These are phyloP conservation scores for Hypoxylon rubiginosum DNA, from an alignment of 2,329 filamentous ascomycete genomes.

Conservation along the genomic window DNA sequence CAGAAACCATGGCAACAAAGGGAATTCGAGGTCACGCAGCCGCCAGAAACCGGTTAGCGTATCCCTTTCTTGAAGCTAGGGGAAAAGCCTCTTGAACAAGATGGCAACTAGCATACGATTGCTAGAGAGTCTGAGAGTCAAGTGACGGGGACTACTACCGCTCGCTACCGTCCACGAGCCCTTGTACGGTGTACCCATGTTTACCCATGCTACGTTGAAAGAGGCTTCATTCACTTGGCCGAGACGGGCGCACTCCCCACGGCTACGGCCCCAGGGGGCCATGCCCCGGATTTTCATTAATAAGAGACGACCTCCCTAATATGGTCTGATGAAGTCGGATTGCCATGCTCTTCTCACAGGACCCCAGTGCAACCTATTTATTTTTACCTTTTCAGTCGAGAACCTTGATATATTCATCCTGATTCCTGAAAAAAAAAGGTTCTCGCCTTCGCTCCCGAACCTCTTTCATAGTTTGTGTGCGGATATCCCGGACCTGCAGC, in stretches of 20 bases:
- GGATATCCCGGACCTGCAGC: conserved; percentile 23
- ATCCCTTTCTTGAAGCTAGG: conserved; percentile 22
- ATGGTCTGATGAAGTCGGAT: conserved; percentile 22
- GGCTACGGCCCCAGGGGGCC: conserved; percentile 13
- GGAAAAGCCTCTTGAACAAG: conserved; percentile 14
- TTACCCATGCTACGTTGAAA: conserved; percentile 32
- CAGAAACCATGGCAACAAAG: conserved; percentile 26
- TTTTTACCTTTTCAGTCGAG: conserved; percentile 30
- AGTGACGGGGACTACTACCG: conserved; percentile 36
- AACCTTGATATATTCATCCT: conserved; percentile 30
- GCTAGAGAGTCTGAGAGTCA: conserved; percentile 34
- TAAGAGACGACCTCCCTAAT: conserved; percentile 36
- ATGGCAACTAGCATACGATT: conserved; percentile 18
- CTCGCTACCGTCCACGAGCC: conserved; percentile 35
- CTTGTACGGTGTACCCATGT: conserved; percentile 19
- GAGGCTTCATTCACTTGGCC: conserved; percentile 36
- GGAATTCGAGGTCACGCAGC: conserved; percentile 34
- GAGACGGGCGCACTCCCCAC: conserved; percentile 33
- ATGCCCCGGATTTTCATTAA: conserved; percentile 40
- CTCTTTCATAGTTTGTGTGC: conserved; percentile 8
- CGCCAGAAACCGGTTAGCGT: conserved; percentile 32
- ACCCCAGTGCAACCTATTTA: conserved; percentile 33
- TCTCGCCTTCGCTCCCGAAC: conserved; percentile 8
- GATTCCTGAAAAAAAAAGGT: no score
- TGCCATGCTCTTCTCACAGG: conserved; percentile 25